Conservation (phyloP, 352 stramenopile genomes). For the Phytophthora pseudosyringae region DNA sequence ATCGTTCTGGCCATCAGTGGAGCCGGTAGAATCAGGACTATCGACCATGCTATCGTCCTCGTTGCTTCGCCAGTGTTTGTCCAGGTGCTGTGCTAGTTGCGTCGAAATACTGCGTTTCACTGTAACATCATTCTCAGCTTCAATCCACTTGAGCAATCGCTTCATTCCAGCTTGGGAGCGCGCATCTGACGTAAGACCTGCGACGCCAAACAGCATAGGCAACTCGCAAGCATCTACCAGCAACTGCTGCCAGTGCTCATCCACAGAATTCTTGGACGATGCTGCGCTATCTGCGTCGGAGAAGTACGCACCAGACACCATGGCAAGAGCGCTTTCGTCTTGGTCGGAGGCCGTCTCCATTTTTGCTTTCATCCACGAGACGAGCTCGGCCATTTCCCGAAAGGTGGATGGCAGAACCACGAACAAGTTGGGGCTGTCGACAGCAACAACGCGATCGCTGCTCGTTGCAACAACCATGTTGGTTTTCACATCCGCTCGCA, state of each 20-base stretch:
- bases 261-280: constrained; percentile 6
- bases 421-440: constrained; percentile 28
- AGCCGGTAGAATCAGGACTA: background rate
- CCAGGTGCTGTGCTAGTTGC: constrained; percentile 50
- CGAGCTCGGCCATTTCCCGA: constrained; percentile 32
- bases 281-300: background rate
- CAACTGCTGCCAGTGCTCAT: constrained; percentile 39
- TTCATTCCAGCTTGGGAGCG: constrained; percentile 33
- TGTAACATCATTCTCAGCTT: constrained; percentile 35
- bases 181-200: constrained; percentile 16
- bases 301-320: constrained; percentile 34
- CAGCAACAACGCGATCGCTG: constrained; percentile 17
- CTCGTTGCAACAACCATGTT: constrained; percentile 43
- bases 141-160: constrained; percentile 57
- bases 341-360: background rate
- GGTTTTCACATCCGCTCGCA: constrained; percentile 34
- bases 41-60: background rate
- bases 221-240: constrained; percentile 54
- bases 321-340: constrained; percentile 3
- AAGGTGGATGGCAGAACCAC: constrained; percentile 36
- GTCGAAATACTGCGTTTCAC: constrained; percentile 52
- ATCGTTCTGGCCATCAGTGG: constrained; percentile 20
- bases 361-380: constrained; percentile 35
- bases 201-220: constrained; percentile 44
- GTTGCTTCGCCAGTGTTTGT: constrained; percentile 43